A percentile compares a stretch with the other conserved stretches of the same genome.
phyloP scores from a whole-genome alignment of 805 yeast genomes.

The Spathaspora girioi region DNA sequence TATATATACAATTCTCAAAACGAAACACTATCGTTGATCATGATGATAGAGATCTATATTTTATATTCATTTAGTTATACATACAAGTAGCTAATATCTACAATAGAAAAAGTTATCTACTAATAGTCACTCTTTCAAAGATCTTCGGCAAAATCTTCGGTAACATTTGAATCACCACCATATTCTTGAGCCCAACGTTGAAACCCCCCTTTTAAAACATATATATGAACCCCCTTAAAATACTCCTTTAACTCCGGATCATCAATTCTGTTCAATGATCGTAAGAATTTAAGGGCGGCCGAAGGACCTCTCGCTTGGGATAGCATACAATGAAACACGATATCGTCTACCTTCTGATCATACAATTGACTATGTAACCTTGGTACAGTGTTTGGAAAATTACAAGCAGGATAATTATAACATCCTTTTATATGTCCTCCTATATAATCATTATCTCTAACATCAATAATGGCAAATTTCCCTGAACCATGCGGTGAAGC shows the following conservation, averaged over 20 bases:
- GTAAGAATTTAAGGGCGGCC: constrained; percentile 62
- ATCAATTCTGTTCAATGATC: constrained; percentile 37
- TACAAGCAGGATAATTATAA: constrained; percentile 51
- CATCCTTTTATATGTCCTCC: constrained; percentile 72
- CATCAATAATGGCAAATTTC: constrained; percentile 65
- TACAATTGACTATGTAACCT: constrained; percentile 32
- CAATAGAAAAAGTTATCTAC: not conserved
- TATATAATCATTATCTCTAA: constrained; percentile 74
- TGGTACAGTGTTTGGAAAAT: constrained; percentile 37
- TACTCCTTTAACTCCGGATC: constrained; percentile 18
- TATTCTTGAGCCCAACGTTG: constrained; percentile 74
- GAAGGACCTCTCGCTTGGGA: constrained; percentile 93
- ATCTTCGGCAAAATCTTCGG: constrained; percentile 45
- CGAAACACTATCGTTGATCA: no score
- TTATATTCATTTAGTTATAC: no score
- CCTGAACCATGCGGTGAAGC: constrained; percentile 35
- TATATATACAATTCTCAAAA: not conserved
- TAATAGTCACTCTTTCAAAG: constrained; percentile 21
- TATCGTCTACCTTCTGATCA: constrained; percentile 37
- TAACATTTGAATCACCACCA: constrained; percentile 62
- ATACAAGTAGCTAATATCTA: not conserved
- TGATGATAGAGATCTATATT: not conserved
- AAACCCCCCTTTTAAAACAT: constrained; percentile 83
- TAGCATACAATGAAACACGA: constrained; percentile 87
- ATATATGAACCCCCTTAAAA: constrained; percentile 46